phyloP scores from a whole-genome alignment of 805 yeast species.

The Pichia insulana region DNA sequence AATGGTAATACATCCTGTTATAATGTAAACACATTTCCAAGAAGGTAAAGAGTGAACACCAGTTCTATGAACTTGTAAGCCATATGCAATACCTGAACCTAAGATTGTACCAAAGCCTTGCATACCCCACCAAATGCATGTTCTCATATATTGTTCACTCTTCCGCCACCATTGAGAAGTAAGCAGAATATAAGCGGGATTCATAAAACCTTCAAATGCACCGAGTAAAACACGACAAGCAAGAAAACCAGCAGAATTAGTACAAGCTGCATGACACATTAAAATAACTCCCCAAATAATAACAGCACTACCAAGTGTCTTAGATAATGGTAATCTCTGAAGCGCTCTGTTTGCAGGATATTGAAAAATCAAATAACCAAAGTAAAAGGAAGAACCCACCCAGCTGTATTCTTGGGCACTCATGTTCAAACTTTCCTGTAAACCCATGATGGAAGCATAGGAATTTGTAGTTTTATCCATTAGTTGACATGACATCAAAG shows the following conservation, averaged over 20 bases:
- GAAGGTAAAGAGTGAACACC: constrained; percentile 27
- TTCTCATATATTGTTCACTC: constrained; percentile 22
- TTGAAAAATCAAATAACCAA: constrained; percentile 40
- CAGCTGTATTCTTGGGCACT: constrained; percentile 41
- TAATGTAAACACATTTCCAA: constrained; percentile 55
- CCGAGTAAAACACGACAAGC: constrained; percentile 43
- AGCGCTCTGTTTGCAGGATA: constrained; percentile 36
- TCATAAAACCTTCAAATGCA: constrained; percentile 25
- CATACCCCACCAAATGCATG: constrained; percentile 20
- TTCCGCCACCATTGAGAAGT: constrained; percentile 24
- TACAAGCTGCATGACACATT: constrained; percentile 39
- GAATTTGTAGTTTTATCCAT: constrained; percentile 36
- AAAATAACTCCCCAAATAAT: constrained; percentile 43
- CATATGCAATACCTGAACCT: constrained; percentile 50
- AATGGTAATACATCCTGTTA: constrained; percentile 52
- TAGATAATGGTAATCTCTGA: constrained; percentile 30
- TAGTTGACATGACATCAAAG: constrained; percentile 23
- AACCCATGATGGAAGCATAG: constrained; percentile 39
- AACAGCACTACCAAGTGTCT: constrained; percentile 29
- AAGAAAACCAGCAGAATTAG: constrained; percentile 35
- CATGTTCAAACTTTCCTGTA: constrained; percentile 32
- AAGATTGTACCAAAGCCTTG: constrained; percentile 40
- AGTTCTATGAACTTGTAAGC: constrained; percentile 18
- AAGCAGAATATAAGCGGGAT: constrained; percentile 29
- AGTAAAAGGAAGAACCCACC: constrained; percentile 29